Evolutionary conservation across 371 early-diverging fungal species (phyloP).

Genomic region (Mortierella sp.): DNA sequence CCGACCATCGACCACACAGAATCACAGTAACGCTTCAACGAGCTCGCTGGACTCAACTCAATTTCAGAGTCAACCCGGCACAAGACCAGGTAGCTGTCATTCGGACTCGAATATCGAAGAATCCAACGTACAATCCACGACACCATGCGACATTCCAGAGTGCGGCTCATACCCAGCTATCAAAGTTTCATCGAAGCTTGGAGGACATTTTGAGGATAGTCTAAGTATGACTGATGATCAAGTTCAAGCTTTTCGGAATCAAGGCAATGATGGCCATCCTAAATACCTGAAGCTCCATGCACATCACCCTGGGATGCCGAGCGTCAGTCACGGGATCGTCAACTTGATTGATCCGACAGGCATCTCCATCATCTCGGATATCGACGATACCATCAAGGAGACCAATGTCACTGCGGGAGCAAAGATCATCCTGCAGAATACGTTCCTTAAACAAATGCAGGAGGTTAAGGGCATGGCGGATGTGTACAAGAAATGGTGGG

Average conservation of each 20-base stretch:
- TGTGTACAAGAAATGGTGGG: slow-evolving; percentile 60
- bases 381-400: slow-evolving; percentile 73
- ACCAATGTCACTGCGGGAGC: slow-evolving; percentile 77
- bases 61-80: too few relatives aligned
- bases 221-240: slow-evolving; percentile 26
- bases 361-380: slow-evolving; percentile 69
- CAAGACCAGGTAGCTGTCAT: slow-evolving; percentile 17
- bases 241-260: slow-evolving; percentile 8
- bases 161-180: slow-evolving; percentile 40
- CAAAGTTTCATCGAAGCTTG: slow-evolving; percentile 29
- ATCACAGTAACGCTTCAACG: too few relatives aligned
- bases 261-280: slow-evolving; percentile 13
- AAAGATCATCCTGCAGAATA: slow-evolving; percentile 73
- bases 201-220: slow-evolving; percentile 49
- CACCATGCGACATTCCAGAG: slow-evolving; percentile 25
- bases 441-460: slow-evolving; percentile 70
- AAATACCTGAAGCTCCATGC: slow-evolving; percentile 41
- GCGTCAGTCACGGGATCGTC: slow-evolving; percentile 52
- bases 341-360: slow-evolving; percentile 63
- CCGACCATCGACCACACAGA: too few relatives aligned
- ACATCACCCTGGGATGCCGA: slow-evolving; percentile 32
- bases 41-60: too few relatives aligned
- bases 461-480: slow-evolving; percentile 58
- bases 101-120: too few relatives aligned
- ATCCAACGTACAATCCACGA: slow-evolving; percentile 21